phyloP scores from a whole-genome alignment of 805 yeast genomes.

The Metschnikowia lochheadii region DNA sequence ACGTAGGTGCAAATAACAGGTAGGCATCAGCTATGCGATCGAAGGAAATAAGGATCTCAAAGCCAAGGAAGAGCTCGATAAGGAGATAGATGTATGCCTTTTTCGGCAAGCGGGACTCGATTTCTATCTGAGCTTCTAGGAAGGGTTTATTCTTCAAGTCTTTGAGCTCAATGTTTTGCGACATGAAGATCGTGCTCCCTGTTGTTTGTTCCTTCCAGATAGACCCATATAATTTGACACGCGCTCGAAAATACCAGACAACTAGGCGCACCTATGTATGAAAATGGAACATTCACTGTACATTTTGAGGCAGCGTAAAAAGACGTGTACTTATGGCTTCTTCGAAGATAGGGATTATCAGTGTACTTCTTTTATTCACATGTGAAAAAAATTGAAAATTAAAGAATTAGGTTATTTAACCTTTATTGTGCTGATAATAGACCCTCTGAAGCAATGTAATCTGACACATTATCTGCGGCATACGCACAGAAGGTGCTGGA shows the following conservation, averaged over 20 bases:
- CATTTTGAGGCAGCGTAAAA: no score
- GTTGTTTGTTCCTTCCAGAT: background rate
- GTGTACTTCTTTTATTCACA: background rate
- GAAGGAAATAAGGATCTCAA: constrained; percentile 29
- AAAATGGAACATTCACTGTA: background rate
- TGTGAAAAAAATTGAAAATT: no score
- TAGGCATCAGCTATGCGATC: constrained; percentile 17
- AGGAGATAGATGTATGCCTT: constrained; percentile 19
- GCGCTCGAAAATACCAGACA: background rate
- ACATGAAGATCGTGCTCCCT: constrained; percentile 6
- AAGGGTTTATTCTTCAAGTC: constrained; percentile 18
- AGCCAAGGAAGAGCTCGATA: constrained; percentile 25
- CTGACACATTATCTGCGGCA: background rate
- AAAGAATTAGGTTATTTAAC: no score
- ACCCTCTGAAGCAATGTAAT: background rate
- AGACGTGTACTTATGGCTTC: background rate
- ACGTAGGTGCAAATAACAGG: constrained; percentile 34
- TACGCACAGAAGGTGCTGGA: constrained; percentile 4
- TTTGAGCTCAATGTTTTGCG: constrained; percentile 15
- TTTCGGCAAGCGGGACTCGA: constrained; percentile 3
- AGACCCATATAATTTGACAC: background rate
- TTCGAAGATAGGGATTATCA: background rate
- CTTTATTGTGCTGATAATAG: background rate
- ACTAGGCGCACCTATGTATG: background rate
- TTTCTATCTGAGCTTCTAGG: constrained; percentile 9